Base-by-base conservation (phyloP, 306 rosid species). In the Cajanus cajan region DNA sequence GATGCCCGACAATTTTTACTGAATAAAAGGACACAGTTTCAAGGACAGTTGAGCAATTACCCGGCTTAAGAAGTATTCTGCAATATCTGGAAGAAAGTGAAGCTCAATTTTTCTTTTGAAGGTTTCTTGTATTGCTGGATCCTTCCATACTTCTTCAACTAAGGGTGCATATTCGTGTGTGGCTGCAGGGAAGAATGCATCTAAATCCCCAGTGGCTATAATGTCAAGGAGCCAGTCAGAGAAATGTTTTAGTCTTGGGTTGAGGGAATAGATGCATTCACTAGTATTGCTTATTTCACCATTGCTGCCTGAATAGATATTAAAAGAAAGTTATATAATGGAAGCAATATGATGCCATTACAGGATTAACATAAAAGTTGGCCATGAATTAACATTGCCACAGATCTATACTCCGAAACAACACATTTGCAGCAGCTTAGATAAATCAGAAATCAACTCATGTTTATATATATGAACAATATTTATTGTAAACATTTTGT, bases 131-230 rank as follows among this genome's bases (percentile, higher is more conserved):
- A 93, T 91, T 5, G 99, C 98, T 18, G 97, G 93, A 68, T 96
- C 99, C 87, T 83, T 93, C 99, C 99, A 96, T 73, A 93, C 94
- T 81, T 96, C 98, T 83, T 96, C 99, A 31, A 96, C 99, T 79
- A 96, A 88, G 21, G 98, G 99, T 83, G 99, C 99, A 81, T 96
- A 96, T 76, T 96, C 99, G 0, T 97, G 99, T 8, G 99, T 96
- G 50, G 99, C 98, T 61, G 99, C 99, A 68, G 99, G 98, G 80
- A 96, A 96, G 87, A 96, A 96, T 45, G 99, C 98, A 72, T 96
- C 98, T 83, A 96, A 86, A 87, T 96, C 99, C 72, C 99, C 98
- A 3, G 99, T 96, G 41, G 99, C 98, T 62, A 96, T 96, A 69
- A 96, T 96, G 75, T 96, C 99, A 68, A 96, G 85, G 54, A 96